Conservation (phyloP, 768 basidiomycete genomes). For the Coprinellus aureogranulatus region DNA sequence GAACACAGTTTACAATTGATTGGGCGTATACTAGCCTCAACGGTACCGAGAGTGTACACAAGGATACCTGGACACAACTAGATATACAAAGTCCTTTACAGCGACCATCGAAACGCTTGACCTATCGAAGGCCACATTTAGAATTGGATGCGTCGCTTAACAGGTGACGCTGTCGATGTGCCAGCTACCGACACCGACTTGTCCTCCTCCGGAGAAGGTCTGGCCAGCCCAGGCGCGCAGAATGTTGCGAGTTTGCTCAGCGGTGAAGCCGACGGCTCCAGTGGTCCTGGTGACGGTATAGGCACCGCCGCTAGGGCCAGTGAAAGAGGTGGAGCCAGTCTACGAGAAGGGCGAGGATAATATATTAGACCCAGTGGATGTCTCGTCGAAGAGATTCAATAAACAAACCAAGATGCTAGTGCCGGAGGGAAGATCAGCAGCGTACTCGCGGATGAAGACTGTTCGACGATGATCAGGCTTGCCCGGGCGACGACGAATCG, state of each 20-base stretch:
- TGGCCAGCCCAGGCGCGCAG: neutral
- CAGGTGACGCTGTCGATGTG: neutral
- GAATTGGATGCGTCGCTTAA: neutral
- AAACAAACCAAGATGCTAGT: neutral
- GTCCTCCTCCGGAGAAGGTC: neutral
- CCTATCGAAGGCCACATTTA: too few relatives aligned
- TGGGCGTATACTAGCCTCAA: too few relatives aligned
- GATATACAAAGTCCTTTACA: too few relatives aligned
- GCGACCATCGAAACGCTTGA: too few relatives aligned
- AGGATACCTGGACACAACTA: too few relatives aligned
- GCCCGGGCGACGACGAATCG: neutral
- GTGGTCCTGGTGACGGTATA: neutral
- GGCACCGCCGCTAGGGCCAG: neutral
- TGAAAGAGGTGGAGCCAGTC: neutral
- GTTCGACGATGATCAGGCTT: neutral
- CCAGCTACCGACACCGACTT: neutral
- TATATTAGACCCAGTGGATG: neutral
- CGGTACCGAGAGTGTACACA: too few relatives aligned
- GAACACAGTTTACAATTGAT: too few relatives aligned
- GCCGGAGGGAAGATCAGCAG: neutral
- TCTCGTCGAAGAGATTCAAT: neutral
- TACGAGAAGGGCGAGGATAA: neutral
- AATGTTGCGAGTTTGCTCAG: neutral
- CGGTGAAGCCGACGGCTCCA: neutral
- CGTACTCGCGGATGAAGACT: neutral